Evolutionary conservation across 441 rosid genomes (phyloP), one percentile per base, ranked within the genome.

Genomic region (Francoa sonchifolia): DNA sequence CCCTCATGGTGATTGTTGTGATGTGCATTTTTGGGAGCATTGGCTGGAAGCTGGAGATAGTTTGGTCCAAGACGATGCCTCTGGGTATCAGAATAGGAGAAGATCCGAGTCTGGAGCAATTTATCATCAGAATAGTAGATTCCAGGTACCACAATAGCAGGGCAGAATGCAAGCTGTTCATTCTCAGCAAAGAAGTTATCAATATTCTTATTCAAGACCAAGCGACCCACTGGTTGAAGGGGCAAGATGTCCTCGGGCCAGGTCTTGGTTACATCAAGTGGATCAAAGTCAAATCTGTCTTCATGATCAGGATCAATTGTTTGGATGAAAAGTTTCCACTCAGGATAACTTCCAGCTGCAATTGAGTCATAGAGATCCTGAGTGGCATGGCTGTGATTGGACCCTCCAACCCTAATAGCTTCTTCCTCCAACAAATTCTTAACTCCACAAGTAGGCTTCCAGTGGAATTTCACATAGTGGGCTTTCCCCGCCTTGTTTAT

Each of bases 11-110:
- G 98, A 50, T 82, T 85, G 78, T 90, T 90, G 73, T 79, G 94
- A 66, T 85, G 87, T 62, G 82, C 66, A 44, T 81, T 79, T 52
- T 90, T 90, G 5, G 98, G 94, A 30, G 98, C 89, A 74, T 89
- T 89, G 23, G 57, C 87, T 6, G 96, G 98, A 20, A 85, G 83
- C 34, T 76, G 87, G 46, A 89, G 72, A 63, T 89, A 89, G 66
- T 85, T 89, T 13, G 98, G 98, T 52, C 96, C 96, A 17, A 89
- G 98, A 31, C 98, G 94, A 65, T 89, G 89, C 70, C 98, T 82
- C 59, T 89, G 96, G 25, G 96, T 82, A 44, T 89, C 98, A 18
- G 84, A 21, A 44, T 89, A 89, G 10, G 98, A 71, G 70, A 89
- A 89, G 58, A 89, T 61, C 29, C 96, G 63, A 50, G 58, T 56